A percentile compares a stretch with the other conserved stretches of the same genome.
phyloP scores from a whole-genome alignment of 495 filamentous ascomycete genomes.

The Daldinia childiae region DNA sequence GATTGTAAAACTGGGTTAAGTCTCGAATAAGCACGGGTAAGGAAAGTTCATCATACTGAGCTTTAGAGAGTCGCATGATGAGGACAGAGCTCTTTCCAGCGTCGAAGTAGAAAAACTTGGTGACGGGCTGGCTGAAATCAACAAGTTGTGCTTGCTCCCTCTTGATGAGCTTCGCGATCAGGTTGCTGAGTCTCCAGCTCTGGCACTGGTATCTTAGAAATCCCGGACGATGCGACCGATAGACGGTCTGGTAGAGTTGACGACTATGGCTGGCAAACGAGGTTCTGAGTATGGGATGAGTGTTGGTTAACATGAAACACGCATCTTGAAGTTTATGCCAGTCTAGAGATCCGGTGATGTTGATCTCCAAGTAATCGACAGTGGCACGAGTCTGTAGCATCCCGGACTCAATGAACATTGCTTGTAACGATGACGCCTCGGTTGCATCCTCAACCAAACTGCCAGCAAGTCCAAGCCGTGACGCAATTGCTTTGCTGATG shows the following conservation, averaged over 20 bases:
- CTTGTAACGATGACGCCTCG: slow-evolving; percentile 56
- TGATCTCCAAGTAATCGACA: slow-evolving; percentile 57
- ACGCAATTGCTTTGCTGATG: slow-evolving; percentile 44
- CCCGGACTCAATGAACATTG: slow-evolving; percentile 57
- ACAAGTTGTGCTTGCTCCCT: slow-evolving; percentile 51
- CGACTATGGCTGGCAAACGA: slow-evolving; percentile 55
- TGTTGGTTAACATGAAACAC: slow-evolving; percentile 50
- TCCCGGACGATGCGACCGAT: slow-evolving; percentile 51
- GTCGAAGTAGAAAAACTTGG: slow-evolving; percentile 59
- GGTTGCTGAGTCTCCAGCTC: slow-evolving; percentile 51
- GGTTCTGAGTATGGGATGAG: slow-evolving; percentile 58
- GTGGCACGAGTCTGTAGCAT: slow-evolving; percentile 54
- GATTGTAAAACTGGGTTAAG: slow-evolving; percentile 54
- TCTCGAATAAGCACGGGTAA: slow-evolving; percentile 55
- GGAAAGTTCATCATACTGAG: slow-evolving; percentile 58
- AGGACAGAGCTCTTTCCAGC: slow-evolving; percentile 57
- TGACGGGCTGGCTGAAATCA: slow-evolving; percentile 54
- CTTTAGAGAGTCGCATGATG: slow-evolving; percentile 55
- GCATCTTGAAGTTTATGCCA: slow-evolving; percentile 55
- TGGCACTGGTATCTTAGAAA: slow-evolving; percentile 55
- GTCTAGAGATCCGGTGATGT: slow-evolving; percentile 52
- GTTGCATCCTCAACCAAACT: slow-evolving; percentile 53
- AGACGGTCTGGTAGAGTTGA: slow-evolving; percentile 56
- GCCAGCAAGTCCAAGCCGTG: slow-evolving; percentile 49
- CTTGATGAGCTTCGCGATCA: slow-evolving; percentile 52